A percentile compares a stretch with the other conserved stretches of the same genome.
Conservation (phyloP, 768 basidiomycete genomes). For the Leucocoprinus birnbaumii region DNA sequence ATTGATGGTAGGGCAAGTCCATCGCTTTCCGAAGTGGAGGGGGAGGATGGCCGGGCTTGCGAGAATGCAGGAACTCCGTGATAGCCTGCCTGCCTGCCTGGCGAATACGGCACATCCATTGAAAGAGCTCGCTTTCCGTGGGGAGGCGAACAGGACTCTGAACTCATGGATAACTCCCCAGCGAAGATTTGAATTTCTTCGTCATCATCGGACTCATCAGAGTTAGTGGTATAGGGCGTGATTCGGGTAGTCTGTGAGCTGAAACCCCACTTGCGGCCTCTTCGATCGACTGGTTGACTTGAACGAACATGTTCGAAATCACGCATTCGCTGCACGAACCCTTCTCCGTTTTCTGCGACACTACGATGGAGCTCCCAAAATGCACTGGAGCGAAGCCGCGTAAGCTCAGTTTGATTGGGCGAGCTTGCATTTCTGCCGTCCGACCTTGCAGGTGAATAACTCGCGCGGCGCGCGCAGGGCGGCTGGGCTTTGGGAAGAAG, state of each 20-base stretch:
- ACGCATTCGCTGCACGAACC: conserved; percentile 69
- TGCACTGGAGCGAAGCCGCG: conserved; percentile 54
- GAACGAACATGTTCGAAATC: conserved; percentile 61
- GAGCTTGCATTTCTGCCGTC: conserved; percentile 10
- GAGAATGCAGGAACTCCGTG: neutral
- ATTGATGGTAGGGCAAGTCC: neutral
- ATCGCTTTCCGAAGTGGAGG: neutral
- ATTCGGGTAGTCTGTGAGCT: neutral
- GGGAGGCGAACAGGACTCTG: conserved; percentile 18
- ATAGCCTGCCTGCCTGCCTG: neutral
- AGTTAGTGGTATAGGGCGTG: conserved; percentile 16
- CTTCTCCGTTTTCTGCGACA: conserved; percentile 62
- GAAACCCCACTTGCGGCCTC: conserved; percentile 37
- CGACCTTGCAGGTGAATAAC: conserved; percentile 11
- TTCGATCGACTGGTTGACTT: conserved; percentile 14
- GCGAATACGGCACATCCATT: conserved; percentile 22
- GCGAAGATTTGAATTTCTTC: conserved; percentile 58
- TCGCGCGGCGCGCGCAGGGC: conserved; percentile 7
- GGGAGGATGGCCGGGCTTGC: neutral
- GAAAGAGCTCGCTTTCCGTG: conserved; percentile 40
- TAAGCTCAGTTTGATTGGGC: conserved; percentile 14
- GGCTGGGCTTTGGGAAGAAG: conserved; percentile 30
- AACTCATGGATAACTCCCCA: conserved; percentile 26
- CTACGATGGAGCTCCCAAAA: conserved; percentile 65
- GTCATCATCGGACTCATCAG: conserved; percentile 47